These are phyloP conservation scores for Chrysosporium keratinophilum DNA, from an alignment of 2,329 filamentous ascomycete genomes.

Conservation along the genomic window DNA sequence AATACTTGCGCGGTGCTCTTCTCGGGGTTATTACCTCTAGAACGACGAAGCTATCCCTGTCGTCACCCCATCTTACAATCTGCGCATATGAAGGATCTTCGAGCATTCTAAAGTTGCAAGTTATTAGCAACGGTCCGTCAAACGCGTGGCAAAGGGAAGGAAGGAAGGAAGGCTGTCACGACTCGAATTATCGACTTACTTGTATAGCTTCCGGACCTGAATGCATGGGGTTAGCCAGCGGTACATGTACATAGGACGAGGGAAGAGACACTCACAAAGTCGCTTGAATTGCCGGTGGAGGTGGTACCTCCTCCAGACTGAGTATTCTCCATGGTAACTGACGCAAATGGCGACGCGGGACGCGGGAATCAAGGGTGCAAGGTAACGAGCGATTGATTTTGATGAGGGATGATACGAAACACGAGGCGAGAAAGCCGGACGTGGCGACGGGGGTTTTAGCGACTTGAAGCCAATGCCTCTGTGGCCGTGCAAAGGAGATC, in stretches of 20 bases:
- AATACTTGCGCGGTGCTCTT: background rate
- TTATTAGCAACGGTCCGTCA: background rate
- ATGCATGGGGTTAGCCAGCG: conserved; percentile 19
- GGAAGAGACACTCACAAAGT: conserved; percentile 62
- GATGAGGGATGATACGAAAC: background rate
- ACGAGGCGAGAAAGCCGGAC: background rate
- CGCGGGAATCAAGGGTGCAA: background rate
- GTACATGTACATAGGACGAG: conserved; percentile 16
- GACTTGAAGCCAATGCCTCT: background rate
- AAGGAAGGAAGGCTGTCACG: background rate
- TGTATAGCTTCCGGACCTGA: conserved; percentile 95
- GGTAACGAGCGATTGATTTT: background rate
- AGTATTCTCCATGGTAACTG: conserved; percentile 13
- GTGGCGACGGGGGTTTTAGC: background rate
- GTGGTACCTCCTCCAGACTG: conserved; percentile 9
- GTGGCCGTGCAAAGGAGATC: background rate
- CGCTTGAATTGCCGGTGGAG: conserved; percentile 73
- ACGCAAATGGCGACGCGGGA: background rate
- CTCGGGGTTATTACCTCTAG: conserved; percentile 57
- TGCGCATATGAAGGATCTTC: conserved; percentile 87
- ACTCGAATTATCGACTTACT: conserved; percentile 49
- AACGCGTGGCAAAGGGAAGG: too few species aligned
- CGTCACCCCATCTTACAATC: conserved; percentile 90
- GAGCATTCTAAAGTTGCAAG: conserved; percentile 60
- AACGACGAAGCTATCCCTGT: conserved; percentile 92